Evolutionary conservation across 2,329 filamentous ascomycete genomes (phyloP).

Genomic region (Microdochium trichocladiopsis): DNA sequence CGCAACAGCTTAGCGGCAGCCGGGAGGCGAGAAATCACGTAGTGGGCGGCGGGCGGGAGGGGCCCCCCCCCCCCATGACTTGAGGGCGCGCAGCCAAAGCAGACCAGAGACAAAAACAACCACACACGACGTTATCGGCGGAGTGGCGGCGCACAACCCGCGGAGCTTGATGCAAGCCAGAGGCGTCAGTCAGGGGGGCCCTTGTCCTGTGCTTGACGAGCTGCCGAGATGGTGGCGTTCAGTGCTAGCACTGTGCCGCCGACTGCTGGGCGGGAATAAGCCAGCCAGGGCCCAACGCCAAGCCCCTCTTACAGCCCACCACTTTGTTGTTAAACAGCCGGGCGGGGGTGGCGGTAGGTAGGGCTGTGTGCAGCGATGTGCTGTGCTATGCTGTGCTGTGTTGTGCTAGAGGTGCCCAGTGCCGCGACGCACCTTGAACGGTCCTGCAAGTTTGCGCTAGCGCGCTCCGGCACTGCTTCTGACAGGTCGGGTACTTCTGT

Average conservation of each 20-base stretch:
- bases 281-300: background rate
- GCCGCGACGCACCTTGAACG: too few species aligned
- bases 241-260: background rate
- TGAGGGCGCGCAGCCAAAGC: too few species aligned
- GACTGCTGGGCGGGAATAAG: background rate
- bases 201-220: background rate
- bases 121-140: background rate
- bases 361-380: background rate
- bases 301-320: background rate
- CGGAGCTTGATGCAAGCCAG: background rate
- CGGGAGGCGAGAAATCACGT: conserved; percentile 1
- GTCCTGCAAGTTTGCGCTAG: background rate
- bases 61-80: too few species aligned
- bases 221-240: background rate
- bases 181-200: background rate
- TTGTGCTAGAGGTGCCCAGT: too few species aligned
- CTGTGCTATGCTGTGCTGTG: too few species aligned
- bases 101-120: background rate
- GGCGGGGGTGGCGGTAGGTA: background rate
- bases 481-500: conserved; percentile 1
- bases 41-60: too few species aligned
- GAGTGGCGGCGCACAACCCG: background rate
- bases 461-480: background rate
- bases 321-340: background rate
- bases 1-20: background rate